Conservation (phyloP, 441 rosid species). For the California macrophylla region DNA sequence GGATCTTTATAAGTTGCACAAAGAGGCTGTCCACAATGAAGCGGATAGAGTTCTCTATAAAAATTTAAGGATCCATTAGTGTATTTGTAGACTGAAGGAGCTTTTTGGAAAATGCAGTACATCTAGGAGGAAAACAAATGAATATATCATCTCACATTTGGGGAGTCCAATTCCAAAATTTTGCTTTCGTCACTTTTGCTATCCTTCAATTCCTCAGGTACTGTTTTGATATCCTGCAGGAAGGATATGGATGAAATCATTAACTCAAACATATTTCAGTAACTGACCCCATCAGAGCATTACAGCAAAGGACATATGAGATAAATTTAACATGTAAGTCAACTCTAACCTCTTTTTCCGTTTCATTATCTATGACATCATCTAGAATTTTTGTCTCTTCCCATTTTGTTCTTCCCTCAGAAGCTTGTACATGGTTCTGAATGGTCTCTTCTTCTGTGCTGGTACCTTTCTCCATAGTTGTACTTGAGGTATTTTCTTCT, state of each 20-base stretch:
- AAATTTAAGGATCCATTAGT: background rate
- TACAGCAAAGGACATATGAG: constrained; percentile 2
- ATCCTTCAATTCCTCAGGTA: constrained; percentile 14
- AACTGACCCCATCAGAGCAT: background rate
- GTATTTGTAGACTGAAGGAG: background rate
- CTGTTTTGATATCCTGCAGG: constrained; percentile 19
- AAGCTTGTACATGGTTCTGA: constrained; percentile 9
- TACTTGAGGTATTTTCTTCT: constrained; percentile 2
- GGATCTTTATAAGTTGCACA: background rate
- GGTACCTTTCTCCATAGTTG: background rate
- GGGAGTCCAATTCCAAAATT: constrained; percentile 5
- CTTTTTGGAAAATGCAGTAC: background rate
- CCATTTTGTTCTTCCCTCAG: background rate
- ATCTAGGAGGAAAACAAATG: background rate
- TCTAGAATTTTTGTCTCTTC: constrained; percentile 10
- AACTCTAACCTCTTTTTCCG: constrained; percentile 16
- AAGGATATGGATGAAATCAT: background rate
- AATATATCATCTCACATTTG: constrained; percentile 8
- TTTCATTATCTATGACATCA: constrained; percentile 8
- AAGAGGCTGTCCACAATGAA: constrained; percentile 1
- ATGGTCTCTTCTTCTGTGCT: background rate
- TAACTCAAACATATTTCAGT: background rate
- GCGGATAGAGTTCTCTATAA: background rate
- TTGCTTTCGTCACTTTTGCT: background rate
- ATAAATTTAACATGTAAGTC: background rate